Conservation (phyloP, 176 grass and related monocot genomes). For the Chrysopogon serrulatus region DNA sequence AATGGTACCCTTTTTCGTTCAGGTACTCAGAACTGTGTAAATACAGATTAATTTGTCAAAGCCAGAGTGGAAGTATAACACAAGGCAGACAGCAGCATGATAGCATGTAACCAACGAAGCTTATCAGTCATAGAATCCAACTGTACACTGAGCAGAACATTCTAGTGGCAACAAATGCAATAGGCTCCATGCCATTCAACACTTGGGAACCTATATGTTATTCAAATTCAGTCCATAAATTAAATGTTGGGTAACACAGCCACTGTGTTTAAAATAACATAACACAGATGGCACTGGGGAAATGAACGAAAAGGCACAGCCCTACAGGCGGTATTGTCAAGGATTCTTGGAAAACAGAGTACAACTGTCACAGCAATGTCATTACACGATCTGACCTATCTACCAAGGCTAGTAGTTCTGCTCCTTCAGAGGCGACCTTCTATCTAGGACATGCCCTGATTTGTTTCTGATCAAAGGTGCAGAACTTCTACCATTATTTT, state of each 20-base stretch:
- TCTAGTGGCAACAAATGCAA: neutral
- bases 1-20: neutral
- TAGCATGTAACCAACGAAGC: neutral
- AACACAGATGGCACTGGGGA: conserved; percentile 9
- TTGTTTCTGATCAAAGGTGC: conserved; percentile 34
- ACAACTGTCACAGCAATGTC: conserved; percentile 32
- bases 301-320: neutral
- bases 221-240: neutral
- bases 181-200: conserved; percentile 4
- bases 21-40: neutral
- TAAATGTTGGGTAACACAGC: conserved; percentile 12
- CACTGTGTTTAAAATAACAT: conserved; percentile 38
- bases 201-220: neutral
- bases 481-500: conserved; percentile 7
- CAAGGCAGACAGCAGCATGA: neutral
- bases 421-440: conserved; percentile 62
- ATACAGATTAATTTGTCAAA: neutral
- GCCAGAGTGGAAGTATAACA: neutral
- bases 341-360: neutral
- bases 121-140: neutral
- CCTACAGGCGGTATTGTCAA: neutral
- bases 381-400: conserved; percentile 21
- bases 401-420: conserved; percentile 53
- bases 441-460: conserved; percentile 29
- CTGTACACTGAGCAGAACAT: neutral